Percentiles rank a stretch among this genome's conserved stretches.
phyloP scores from a whole-genome alignment of 2,329 filamentous ascomycete species.

The Westerdykella aurantiaca region DNA sequence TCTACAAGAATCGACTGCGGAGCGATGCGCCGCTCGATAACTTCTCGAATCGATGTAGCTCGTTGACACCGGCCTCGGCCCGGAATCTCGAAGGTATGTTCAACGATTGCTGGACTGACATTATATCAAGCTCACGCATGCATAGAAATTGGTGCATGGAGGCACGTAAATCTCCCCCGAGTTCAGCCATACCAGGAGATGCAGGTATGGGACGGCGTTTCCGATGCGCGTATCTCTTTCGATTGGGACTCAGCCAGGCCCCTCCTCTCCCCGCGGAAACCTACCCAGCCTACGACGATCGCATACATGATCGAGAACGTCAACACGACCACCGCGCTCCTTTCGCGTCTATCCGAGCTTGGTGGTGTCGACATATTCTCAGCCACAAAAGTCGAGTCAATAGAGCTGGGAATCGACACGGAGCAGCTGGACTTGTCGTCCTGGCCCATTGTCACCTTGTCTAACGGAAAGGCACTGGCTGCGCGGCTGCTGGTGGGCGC shows the following conservation, averaged over 20 bases:
- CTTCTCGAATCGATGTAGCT: slow-evolving; percentile 94
- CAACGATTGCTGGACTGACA: background rate
- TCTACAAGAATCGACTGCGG: slow-evolving; percentile 63
- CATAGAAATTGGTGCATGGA: slow-evolving; percentile 73
- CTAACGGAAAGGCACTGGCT: slow-evolving; percentile 60
- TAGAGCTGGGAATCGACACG: slow-evolving; percentile 62
- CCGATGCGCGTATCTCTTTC: slow-evolving; percentile 82
- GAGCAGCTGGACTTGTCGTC: slow-evolving; percentile 70
- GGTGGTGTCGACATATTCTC: slow-evolving; percentile 66
- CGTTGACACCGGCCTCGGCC: slow-evolving; percentile 83
- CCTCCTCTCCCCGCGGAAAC: slow-evolving; percentile 36
- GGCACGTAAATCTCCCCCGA: slow-evolving; percentile 63
- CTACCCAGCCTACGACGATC: slow-evolving; percentile 53
- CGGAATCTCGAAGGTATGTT: slow-evolving; percentile 60
- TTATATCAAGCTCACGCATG: background rate
- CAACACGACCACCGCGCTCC: slow-evolving; percentile 75
- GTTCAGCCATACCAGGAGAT: slow-evolving; percentile 90
- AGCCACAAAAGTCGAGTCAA: slow-evolving; percentile 71
- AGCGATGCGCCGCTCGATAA: slow-evolving; percentile 56
- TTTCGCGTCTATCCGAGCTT: slow-evolving; percentile 65
- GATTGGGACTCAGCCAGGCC: slow-evolving; percentile 57
- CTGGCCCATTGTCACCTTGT: slow-evolving; percentile 80
- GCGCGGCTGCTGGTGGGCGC: slow-evolving; percentile 86
- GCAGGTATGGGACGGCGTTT: slow-evolving; percentile 97
- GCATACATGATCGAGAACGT: slow-evolving; percentile 96